Evolutionary conservation across 1,284 basidiomycete species (phyloP), one percentile per base, ranked within the genome.

Genomic region (Ganoderma sinense): DNA sequence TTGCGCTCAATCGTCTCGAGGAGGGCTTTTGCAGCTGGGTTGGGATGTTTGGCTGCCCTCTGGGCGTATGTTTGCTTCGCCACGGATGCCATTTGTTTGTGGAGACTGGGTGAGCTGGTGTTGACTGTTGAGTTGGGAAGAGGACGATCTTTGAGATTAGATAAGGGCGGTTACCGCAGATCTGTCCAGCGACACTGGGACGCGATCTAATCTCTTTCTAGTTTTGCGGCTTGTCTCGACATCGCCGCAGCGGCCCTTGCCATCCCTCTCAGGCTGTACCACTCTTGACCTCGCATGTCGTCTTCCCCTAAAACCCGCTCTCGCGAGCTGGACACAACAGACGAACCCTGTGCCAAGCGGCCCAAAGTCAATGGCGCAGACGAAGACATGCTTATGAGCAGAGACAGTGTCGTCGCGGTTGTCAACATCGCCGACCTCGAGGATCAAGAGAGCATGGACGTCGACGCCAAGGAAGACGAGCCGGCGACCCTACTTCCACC

Each of bases 1-100:
- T 99, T 99, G 74, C 93, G 87, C 71, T 91, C 93, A 81, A 99
- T 97, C 10, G 91, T 91, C 78, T 92, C 88, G 16, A 99, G 88
- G 5, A 99, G 87, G 1, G 86, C 81, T 76, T 85, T 91, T 0
- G 95, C 95, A 11, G 95, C 89, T 7, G 91, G 88, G 79, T 97
- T 97, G 13, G 78, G 74, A 75, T 94, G 91, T 48, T 83, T 85
- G 23, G 80, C 78, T 16, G 90, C 89, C 41, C 95, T 87, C 71
- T 89, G 82, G 55, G 83, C 87, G 80, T 97, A 97, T 11, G 91
- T 88, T 62, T 75, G 76, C 75, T 81, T 80, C 62, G 82, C 80
- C 72, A 83, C 76, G 59, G 82, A 80, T 63, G 82, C 73, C 87
- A 89, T 89, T 55, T n/a, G 53, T 48, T 33, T 13, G 29, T 48